Percentiles rank a stretch among this genome's conserved stretches.
Evolutionary conservation across 495 filamentous ascomycete genomes (phyloP).

Genomic region (Neurospora sublineolata): DNA sequence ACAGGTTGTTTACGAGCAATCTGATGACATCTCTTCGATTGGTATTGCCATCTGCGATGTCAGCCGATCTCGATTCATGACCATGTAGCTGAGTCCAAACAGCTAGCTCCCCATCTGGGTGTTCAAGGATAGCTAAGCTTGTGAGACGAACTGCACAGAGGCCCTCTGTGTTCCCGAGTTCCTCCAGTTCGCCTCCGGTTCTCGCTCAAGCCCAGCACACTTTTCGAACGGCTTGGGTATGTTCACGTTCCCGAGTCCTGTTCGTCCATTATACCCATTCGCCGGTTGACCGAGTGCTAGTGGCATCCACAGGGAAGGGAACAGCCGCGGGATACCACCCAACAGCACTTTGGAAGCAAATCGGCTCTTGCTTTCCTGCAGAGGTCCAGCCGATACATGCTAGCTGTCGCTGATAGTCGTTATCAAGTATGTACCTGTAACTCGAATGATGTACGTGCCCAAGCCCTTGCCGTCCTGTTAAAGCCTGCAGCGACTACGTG

Average conservation of each 20-base stretch:
- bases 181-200: constrained; percentile 3
- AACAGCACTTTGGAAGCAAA: neutral
- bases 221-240: neutral
- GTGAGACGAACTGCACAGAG: constrained; percentile 31
- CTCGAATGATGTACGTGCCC: neutral
- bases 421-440: neutral
- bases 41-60: constrained; percentile 5
- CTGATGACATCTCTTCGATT: constrained; percentile 1
- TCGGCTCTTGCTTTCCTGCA: neutral
- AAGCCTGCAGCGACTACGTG: neutral
- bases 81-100: neutral
- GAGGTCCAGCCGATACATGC: neutral
- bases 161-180: constrained; percentile 10
- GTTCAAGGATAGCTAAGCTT: constrained; percentile 22
- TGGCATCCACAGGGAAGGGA: neutral
- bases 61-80: constrained; percentile 2
- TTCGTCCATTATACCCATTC: neutral
- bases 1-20: constrained; percentile 17
- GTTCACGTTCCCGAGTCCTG: neutral
- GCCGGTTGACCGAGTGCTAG: neutral
- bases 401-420: neutral
- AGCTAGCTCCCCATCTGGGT: constrained; percentile 5
- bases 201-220: constrained; percentile 5
- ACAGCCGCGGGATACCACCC: neutral
- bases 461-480: neutral